Percentiles rank a stretch among this genome's conserved stretches.
phyloP scores from a whole-genome alignment of 2,329 filamentous ascomycete genomes.

The Colletotrichum sp. region DNA sequence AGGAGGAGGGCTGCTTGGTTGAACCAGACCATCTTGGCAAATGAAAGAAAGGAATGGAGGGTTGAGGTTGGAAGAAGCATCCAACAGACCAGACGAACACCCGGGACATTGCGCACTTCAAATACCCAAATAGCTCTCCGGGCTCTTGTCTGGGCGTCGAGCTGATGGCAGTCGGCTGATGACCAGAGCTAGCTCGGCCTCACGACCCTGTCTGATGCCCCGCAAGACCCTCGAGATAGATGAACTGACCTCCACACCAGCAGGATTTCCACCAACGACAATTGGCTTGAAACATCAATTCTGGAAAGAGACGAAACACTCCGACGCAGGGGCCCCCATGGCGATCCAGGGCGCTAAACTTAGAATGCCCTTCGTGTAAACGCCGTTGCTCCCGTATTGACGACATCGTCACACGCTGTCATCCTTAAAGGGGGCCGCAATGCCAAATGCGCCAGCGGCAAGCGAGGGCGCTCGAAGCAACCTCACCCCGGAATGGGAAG shows the following conservation, averaged over 20 bases:
- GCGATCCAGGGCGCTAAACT: neutral
- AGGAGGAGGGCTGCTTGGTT: constrained; percentile 4
- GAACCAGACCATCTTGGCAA: constrained; percentile 1
- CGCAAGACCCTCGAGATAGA: neutral
- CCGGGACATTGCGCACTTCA: neutral
- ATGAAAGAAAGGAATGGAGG: neutral
- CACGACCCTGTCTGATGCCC: neutral
- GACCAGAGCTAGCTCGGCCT: neutral
- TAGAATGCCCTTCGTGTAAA: neutral
- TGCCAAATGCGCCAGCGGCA: neutral
- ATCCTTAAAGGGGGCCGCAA: neutral
- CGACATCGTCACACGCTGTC: neutral
- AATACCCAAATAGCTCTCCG: neutral
- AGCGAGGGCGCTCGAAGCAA: neutral
- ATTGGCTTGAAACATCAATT: neutral
- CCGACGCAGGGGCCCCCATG: neutral
- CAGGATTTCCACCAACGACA: neutral
- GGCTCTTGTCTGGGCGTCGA: neutral
- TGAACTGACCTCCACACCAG: neutral
- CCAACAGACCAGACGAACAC: neutral
- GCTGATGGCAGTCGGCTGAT: neutral
- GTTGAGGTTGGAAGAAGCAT: neutral
- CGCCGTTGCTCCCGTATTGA: neutral
- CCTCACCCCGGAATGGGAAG: neutral
- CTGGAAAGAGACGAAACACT: constrained; percentile 2